Conservation (phyloP, 225 moss, liverwort and hornwort species). For the Takakia lepidozioides region DNA sequence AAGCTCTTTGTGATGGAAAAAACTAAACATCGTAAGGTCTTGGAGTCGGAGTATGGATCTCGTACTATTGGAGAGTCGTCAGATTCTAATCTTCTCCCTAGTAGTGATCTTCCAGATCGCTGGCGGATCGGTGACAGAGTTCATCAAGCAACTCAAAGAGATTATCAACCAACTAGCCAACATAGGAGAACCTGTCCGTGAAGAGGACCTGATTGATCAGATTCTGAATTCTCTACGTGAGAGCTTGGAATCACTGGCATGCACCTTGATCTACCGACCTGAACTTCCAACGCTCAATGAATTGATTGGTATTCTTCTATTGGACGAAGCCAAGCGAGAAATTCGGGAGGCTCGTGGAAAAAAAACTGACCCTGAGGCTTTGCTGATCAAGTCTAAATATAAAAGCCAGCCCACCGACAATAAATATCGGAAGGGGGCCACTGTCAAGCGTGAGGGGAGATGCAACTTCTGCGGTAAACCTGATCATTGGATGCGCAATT, state of each 20-base stretch:
- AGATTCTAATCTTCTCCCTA: no score
- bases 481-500: background rate
- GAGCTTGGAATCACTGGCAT: background rate
- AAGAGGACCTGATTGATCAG: background rate
- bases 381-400: background rate
- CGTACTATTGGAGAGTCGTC: no score
- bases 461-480: background rate
- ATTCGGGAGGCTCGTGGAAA: background rate
- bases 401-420: background rate
- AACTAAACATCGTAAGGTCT: no score
- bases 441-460: background rate
- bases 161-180: constrained; percentile 1
- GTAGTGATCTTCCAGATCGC: no score
- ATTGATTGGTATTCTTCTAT: background rate
- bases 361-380: background rate
- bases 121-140: background rate
- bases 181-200: background rate
- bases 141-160: background rate
- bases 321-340: background rate
- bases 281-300: background rate
- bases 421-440: background rate
- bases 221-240: constrained; percentile 1
- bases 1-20: no score
- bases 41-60: no score
- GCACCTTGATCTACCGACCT: background rate